Evolutionary conservation across 108 stramenopile species (phyloP).

Genomic region (Schizochytrium sp.): DNA sequence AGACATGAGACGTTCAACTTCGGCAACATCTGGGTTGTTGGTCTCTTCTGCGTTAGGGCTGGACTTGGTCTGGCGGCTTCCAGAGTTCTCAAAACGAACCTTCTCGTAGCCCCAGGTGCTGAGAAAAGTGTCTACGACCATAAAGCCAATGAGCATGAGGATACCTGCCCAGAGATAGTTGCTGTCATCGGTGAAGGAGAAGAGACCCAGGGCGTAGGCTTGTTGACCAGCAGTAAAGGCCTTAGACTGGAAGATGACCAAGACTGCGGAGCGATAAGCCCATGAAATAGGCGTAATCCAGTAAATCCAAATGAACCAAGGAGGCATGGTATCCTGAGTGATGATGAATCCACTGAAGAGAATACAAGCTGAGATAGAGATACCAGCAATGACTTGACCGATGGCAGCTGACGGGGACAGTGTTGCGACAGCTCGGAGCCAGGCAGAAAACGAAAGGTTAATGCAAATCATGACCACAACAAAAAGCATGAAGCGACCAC

Average conservation of each 20-base stretch:
- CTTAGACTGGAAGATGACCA: slow-evolving; percentile 36
- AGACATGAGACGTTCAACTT: slow-evolving; percentile 12
- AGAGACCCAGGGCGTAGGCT: neutral
- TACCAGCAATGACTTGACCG: neutral
- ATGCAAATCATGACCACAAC: neutral
- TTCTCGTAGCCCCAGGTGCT: neutral
- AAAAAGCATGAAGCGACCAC: neutral
- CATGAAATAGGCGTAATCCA: slow-evolving; percentile 39
- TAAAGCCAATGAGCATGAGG: slow-evolving; percentile 10
- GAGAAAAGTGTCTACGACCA: neutral
- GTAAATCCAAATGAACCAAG: slow-evolving; percentile 34
- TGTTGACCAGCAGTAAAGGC: neutral
- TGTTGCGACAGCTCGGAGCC: slow-evolving; percentile 64
- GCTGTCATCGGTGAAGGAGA: neutral
- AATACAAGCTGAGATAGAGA: neutral
- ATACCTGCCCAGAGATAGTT: slow-evolving; percentile 28
- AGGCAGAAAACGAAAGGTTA: slow-evolving; percentile 4
- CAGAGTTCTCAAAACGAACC: neutral
- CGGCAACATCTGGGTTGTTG: neutral
- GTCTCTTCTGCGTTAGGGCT: neutral
- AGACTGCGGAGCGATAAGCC: neutral
- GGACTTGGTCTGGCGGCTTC: neutral
- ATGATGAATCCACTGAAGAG: slow-evolving; percentile 45
- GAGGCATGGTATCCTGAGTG: neutral
- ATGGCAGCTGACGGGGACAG: slow-evolving; percentile 63